Evolutionary conservation across 2,329 filamentous ascomycete species (phyloP).

Genomic region (Aspergillus tamarii): DNA sequence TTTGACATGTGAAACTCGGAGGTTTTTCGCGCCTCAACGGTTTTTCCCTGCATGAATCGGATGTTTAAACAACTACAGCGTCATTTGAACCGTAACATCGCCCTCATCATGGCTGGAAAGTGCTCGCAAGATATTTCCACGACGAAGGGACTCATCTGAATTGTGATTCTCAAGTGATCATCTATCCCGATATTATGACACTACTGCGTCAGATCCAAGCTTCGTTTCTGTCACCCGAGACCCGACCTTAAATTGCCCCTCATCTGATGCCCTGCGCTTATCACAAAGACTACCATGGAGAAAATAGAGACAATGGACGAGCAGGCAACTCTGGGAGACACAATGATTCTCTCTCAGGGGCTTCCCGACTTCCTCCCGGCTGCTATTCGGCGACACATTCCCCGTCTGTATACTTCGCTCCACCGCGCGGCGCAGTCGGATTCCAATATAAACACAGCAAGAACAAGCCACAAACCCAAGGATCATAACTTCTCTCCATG

Average conservation of each 20-base stretch:
- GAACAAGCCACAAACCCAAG: not conserved
- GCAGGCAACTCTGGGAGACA: constrained; percentile 1
- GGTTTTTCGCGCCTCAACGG: not conserved
- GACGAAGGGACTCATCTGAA: not conserved
- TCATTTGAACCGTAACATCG: not conserved
- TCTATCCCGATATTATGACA: not conserved
- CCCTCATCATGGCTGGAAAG: not conserved
- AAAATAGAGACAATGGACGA: constrained; percentile 8
- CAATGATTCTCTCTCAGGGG: constrained; percentile 25
- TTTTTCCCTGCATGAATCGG: not conserved
- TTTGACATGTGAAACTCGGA: constrained; percentile 8
- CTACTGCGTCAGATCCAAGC: not conserved
- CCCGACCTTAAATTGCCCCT: not conserved
- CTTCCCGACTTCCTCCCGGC: constrained; percentile 26
- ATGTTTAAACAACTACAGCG: not conserved
- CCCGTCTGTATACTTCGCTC: constrained; percentile 26
- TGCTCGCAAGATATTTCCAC: not conserved
- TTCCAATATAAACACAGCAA: constrained; percentile 6
- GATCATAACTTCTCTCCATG: constrained; percentile 9
- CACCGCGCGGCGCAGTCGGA: constrained; percentile 3
- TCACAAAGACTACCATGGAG: not conserved
- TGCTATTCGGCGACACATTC: constrained; percentile 32
- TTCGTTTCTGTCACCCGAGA: not conserved
- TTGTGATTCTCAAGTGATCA: not conserved
- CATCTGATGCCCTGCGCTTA: not conserved